These are phyloP conservation scores for Erucastrum elatum DNA, from an alignment of 345 rosid genomes.

Conservation along the genomic window DNA sequence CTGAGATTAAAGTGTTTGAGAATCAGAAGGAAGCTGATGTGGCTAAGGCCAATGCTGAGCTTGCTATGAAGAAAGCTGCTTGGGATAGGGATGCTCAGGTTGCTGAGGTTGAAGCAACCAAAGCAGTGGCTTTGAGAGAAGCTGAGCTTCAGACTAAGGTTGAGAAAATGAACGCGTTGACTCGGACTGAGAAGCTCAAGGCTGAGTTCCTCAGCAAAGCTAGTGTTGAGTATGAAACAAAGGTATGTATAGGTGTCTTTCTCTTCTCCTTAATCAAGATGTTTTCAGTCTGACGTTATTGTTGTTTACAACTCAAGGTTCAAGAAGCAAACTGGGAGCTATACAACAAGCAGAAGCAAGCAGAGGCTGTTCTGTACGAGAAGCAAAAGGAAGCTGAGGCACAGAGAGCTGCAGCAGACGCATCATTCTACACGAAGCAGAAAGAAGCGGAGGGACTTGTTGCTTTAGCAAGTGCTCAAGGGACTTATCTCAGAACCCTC, in stretches of 20 bases:
- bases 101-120: conserved; percentile 76
- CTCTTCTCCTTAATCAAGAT: too few species aligned
- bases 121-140: conserved; percentile 65
- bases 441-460: conserved; percentile 69
- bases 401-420: conserved; percentile 63
- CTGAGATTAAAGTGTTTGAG: conserved; percentile 69
- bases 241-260: background rate
- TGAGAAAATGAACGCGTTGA: conserved; percentile 72
- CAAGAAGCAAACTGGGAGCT: conserved; percentile 79
- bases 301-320: conserved; percentile 30
- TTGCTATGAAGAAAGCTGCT: conserved; percentile 73
- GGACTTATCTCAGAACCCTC: conserved; percentile 55
- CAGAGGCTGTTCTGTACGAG: conserved; percentile 58
- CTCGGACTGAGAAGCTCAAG: conserved; percentile 70
- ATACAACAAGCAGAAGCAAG: conserved; percentile 63
- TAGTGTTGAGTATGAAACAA: conserved; percentile 77
- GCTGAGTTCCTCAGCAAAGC: conserved; percentile 78
- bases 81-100: conserved; percentile 61
- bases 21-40: conserved; percentile 74
- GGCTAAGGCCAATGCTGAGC: conserved; percentile 65
- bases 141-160: conserved; percentile 78
- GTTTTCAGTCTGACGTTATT: background rate
- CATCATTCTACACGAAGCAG: conserved; percentile 54
- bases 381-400: conserved; percentile 65
- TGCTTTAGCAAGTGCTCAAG: conserved; percentile 65